These are phyloP conservation scores for Nitzschia sp. DNA, from an alignment of 108 stramenopile species.

Conservation along the genomic window DNA sequence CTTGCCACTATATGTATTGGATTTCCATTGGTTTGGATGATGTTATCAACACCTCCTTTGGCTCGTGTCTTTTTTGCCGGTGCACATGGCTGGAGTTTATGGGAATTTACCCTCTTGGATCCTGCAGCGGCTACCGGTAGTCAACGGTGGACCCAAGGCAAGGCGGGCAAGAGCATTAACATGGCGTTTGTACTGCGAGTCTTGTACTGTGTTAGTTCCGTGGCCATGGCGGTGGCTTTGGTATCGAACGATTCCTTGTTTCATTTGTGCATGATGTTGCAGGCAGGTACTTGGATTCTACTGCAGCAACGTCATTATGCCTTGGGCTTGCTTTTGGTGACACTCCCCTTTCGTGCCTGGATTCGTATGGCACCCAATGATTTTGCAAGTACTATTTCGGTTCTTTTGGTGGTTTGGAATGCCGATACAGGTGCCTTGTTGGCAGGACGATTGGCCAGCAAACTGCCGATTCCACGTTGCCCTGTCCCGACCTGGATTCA, in stretches of 20 bases:
- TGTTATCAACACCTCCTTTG: slow-evolving; percentile 37
- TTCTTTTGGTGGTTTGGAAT: slow-evolving; percentile 80
- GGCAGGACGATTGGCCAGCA: slow-evolving; percentile 50
- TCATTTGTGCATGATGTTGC: too few relatives aligned
- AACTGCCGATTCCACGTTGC: slow-evolving; percentile 14
- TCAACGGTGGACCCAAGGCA: background rate
- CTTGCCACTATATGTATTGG: slow-evolving; percentile 68
- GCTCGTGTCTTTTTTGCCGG: slow-evolving; percentile 67
- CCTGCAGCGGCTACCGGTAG: slow-evolving; percentile 1
- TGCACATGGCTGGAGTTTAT: slow-evolving; percentile 8
- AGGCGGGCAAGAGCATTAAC: background rate
- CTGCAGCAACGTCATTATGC: slow-evolving; percentile 48
- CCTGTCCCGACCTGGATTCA: slow-evolving; percentile 33
- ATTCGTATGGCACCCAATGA: slow-evolving; percentile 20
- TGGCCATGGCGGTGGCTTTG: slow-evolving; percentile 25
- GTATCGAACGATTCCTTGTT: slow-evolving; percentile 3
- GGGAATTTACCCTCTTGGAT: slow-evolving; percentile 34
- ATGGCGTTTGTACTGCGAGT: slow-evolving; percentile 1
- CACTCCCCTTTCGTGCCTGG: slow-evolving; percentile 65
- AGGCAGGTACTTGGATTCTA: slow-evolving; percentile 17
- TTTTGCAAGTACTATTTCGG: slow-evolving; percentile 48
- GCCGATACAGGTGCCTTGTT: slow-evolving; percentile 79
- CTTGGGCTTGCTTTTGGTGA: slow-evolving; percentile 56
- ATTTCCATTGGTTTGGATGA: slow-evolving; percentile 58
- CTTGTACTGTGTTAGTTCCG: slow-evolving; percentile 21